These are phyloP conservation scores for Phyllosticta paracitricarpa DNA, from an alignment of 2,329 filamentous ascomycete genomes.

Conservation along the genomic window DNA sequence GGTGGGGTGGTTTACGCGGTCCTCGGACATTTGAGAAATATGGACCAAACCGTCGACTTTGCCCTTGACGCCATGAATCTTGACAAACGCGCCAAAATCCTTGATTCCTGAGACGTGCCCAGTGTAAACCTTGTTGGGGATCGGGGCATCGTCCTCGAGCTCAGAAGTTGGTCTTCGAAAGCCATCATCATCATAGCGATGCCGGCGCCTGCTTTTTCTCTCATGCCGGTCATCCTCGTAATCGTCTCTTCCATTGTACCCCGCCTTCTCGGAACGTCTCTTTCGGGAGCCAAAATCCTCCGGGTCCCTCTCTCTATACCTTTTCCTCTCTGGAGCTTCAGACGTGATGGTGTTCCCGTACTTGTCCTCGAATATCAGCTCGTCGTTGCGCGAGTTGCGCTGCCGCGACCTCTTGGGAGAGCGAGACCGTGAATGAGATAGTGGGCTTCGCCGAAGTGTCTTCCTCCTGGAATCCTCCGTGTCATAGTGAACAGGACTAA, in stretches of 20 bases:
- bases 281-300: background rate
- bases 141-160: constrained; percentile 63
- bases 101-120: constrained; percentile 87
- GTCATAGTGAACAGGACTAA: constrained; percentile 44
- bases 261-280: constrained; percentile 29
- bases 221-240: constrained; percentile 17
- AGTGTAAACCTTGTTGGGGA: constrained; percentile 79
- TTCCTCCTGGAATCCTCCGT: constrained; percentile 33
- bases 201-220: constrained; percentile 34
- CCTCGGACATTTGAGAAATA: constrained; percentile 77
- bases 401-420: constrained; percentile 22
- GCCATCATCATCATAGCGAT: constrained; percentile 41
- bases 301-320: constrained; percentile 29
- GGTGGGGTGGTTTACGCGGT: constrained; percentile 83
- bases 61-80: constrained; percentile 74
- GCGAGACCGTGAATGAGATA: constrained; percentile 38
- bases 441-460: constrained; percentile 34
- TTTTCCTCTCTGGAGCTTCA: constrained; percentile 25
- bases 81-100: constrained; percentile 93
- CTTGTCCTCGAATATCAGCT: constrained; percentile 49
- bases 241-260: background rate
- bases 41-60: constrained; percentile 92
- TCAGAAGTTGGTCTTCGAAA: constrained; percentile 60
- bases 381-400: constrained; percentile 35
- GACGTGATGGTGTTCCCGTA: constrained; percentile 40